Conservation (phyloP, 73 alveolate species). For the Stentor coeruleus region DNA sequence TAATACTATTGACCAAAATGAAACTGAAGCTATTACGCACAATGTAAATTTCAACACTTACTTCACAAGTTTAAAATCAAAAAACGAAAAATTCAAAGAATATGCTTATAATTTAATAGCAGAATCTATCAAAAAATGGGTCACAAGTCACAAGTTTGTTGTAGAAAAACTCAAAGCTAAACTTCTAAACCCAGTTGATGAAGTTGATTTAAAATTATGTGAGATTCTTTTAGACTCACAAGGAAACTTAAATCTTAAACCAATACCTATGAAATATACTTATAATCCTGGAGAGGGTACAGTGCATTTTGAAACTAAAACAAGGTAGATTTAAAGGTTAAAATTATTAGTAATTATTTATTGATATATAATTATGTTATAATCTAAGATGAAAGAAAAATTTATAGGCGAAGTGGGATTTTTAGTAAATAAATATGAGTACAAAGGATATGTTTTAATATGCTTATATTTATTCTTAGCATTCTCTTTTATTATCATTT, state of each 20-base stretch:
- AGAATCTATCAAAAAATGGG: conserved; percentile 26
- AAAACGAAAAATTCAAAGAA: conserved; percentile 13
- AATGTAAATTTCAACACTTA: conserved; percentile 12
- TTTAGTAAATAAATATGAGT: too few relatives aligned
- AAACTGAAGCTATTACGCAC: conserved; percentile 4
- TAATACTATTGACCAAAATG: background rate
- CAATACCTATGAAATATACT: conserved; percentile 29
- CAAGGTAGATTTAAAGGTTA: background rate
- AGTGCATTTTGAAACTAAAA: conserved; percentile 16
- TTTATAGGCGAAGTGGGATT: too few relatives aligned
- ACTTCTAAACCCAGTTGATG: conserved; percentile 12
- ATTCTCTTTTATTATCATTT: too few relatives aligned
- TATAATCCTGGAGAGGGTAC: conserved; percentile 32
- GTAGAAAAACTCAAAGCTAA: conserved; percentile 22
- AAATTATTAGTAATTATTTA: too few relatives aligned
- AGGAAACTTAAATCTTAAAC: conserved; percentile 24
- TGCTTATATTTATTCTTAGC: too few relatives aligned
- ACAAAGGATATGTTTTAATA: too few relatives aligned
- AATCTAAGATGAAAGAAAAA: too few relatives aligned
- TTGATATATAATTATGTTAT: too few relatives aligned
- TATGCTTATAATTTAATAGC: conserved; percentile 28
- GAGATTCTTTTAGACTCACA: conserved; percentile 24
- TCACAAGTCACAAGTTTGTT: conserved; percentile 15
- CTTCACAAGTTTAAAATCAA: background rate
- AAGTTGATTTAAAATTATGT: background rate